Evolutionary conservation across 2,329 filamentous ascomycete genomes (phyloP).

Genomic region (Tolypocladium ophioglossoides): DNA sequence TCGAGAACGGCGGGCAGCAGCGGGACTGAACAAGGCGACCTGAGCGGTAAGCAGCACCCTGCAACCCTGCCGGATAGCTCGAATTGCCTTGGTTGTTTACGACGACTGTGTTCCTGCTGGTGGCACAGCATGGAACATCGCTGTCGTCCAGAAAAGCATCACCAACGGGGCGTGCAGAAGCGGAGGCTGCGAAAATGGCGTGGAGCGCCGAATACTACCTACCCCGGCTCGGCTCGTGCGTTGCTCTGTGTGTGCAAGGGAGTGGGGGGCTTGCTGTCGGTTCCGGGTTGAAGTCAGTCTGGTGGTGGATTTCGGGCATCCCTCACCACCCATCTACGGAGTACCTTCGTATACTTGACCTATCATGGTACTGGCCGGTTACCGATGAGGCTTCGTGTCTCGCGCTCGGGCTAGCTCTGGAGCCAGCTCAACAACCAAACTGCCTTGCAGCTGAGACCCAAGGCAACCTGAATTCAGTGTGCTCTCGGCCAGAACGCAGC

Average conservation of each 20-base stretch:
- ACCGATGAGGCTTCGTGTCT: not conserved
- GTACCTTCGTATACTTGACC: not conserved
- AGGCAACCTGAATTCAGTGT: not conserved
- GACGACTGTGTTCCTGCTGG: not conserved
- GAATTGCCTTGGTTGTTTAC: not conserved
- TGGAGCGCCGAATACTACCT: not conserved
- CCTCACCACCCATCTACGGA: no score
- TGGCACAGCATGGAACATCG: not conserved
- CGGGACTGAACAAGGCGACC: not conserved
- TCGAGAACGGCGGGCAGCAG: not conserved
- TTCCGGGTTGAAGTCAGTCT: not conserved
- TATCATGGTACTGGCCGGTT: not conserved
- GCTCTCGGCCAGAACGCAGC: not conserved
- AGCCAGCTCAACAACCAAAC: not conserved
- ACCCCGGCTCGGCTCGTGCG: not conserved
- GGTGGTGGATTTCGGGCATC: not conserved
- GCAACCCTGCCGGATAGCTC: not conserved
- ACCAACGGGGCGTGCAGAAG: not conserved
- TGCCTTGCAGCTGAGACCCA: not conserved
- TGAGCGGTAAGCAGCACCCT: not conserved
- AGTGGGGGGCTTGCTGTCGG: not conserved
- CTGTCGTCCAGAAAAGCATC: not conserved
- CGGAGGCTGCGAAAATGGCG: not conserved
- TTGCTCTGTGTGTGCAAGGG: not conserved
- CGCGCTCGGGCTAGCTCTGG: not conserved